Evolutionary conservation across 2,329 filamentous ascomycete species (phyloP).

Genomic region (Neofusicoccum sp.): DNA sequence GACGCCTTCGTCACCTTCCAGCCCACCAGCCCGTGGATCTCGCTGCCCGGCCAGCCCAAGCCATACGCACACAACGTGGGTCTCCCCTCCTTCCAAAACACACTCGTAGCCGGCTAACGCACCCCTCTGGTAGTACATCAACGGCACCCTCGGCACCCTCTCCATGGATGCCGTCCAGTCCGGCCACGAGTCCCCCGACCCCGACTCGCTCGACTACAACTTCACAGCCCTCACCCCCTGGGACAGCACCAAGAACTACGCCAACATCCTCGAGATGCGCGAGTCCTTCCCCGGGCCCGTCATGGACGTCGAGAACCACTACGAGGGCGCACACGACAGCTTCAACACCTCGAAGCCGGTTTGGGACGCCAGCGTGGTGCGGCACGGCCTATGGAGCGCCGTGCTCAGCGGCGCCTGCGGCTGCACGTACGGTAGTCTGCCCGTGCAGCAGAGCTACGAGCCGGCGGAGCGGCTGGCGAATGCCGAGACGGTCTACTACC

Average conservation of each 20-base stretch:
- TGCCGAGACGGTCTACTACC: not conserved
- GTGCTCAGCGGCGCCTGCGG: not conserved
- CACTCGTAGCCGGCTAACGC: too few relatives aligned
- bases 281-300: not conserved
- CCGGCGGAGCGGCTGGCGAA: not conserved
- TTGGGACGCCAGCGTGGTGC: constrained; percentile 1
- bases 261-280: constrained; percentile 3
- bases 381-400: constrained; percentile 14
- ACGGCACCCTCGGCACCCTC: not conserved
- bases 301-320: constrained; percentile 10
- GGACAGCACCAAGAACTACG: constrained; percentile 9
- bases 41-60: not conserved
- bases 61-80: constrained; percentile 10
- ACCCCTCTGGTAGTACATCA: not conserved
- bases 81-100: not conserved
- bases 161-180: constrained; percentile 13
- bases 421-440: constrained; percentile 2
- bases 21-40: not conserved
- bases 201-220: constrained; percentile 58
- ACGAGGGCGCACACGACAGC: constrained; percentile 1
- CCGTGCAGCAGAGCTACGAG: constrained; percentile 6
- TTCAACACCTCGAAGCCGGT: constrained; percentile 11
- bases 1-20: not conserved
- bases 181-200: constrained; percentile 57
- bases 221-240: not conserved